A percentile compares a stretch with the other conserved stretches of the same genome.
These are phyloP conservation scores for Lachancea kluyveri DNA, from an alignment of 805 yeast species.

Conservation along the genomic window DNA sequence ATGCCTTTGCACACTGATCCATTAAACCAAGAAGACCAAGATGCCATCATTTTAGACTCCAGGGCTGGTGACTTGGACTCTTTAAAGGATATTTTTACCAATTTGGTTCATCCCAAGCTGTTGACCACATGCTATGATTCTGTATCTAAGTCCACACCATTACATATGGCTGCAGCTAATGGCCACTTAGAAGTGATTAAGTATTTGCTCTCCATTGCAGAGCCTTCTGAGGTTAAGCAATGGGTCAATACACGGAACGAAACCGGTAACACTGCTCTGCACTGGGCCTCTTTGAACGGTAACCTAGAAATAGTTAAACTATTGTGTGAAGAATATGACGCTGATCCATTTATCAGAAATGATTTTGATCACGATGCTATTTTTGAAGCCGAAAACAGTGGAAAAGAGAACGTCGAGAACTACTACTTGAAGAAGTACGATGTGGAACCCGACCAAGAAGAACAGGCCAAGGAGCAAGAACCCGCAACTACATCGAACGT, in stretches of 20 bases:
- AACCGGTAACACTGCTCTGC: conserved; percentile 89
- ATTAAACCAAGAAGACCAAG: conserved; percentile 69
- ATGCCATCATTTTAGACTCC: conserved; percentile 74
- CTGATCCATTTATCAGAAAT: conserved; percentile 79
- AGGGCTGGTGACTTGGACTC: conserved; percentile 83
- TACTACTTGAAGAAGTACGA: conserved; percentile 70
- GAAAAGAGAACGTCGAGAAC: conserved; percentile 68
- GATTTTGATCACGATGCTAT: conserved; percentile 73
- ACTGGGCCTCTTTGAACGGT: conserved; percentile 94
- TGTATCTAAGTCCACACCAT: conserved; percentile 60
- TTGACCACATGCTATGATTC: conserved; percentile 52
- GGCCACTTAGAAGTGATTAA: conserved; percentile 71
- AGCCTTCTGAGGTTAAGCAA: conserved; percentile 36
- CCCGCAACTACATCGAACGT: conserved; percentile 35
- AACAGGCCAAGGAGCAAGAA: conserved; percentile 42
- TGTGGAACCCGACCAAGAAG: conserved; percentile 54
- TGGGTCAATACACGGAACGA: conserved; percentile 54
- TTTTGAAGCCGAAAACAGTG: conserved; percentile 81
- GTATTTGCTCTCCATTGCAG: conserved; percentile 45
- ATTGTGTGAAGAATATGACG: conserved; percentile 66
- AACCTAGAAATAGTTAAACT: conserved; percentile 63
- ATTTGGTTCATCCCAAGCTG: conserved; percentile 41
- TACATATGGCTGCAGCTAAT: conserved; percentile 95
- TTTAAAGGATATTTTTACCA: conserved; percentile 59
- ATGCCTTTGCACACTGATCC: conserved; percentile 30